Base-by-base conservation (phyloP, 1,139 yeast genomes). In the Tardiomyces blankii region DNA sequence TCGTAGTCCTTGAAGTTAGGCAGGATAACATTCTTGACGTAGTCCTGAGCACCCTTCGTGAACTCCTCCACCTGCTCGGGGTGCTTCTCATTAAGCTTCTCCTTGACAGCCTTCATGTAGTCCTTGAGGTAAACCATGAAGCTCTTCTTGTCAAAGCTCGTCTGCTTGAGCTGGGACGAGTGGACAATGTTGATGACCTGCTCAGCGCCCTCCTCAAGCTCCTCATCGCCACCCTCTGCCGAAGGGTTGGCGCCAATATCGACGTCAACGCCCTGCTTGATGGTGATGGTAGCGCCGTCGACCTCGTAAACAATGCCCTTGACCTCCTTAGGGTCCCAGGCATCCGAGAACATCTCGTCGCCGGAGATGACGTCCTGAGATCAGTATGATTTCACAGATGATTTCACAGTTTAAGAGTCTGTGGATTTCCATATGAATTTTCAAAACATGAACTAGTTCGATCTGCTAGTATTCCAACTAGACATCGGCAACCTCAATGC, bases 241-340 rank as follows among this genome's bases (percentile, higher is more conserved):
- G 96, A 87, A 67, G 99, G 96, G 82, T 93, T 91, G 65, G 95
- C 98, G 75, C 98, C 98, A 70, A 91, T 91, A 70, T 91, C 97
- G 62, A 91, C 80, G 68, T 89, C 89, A 65, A 79, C 96, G 67
- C 86, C 86, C 49, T 73, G 72, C 69, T 78, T 81, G 63, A 89
- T 84, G 64, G 74, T 81, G 72, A 91, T 80, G 91, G 87, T 82
- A 65, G 78, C 74, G 75, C 97, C 87, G 80, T 91, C 87, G 58
- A 95, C 98, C 78, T 91, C 99, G 78, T 77, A 86, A 70, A 89
- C 86, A 63, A 78, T 96, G 57, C 78, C 86, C 64, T 85, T 95
- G 57, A 91, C 96, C 68, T 72, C 74, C 67, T 75, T 82, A 68
- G 78, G 67, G 71, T 85, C 95, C 79, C 88, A 93, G 64, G 97